Evolutionary conservation across 306 rosid species (phyloP).

Genomic region (Casuarina cunninghamiana): DNA sequence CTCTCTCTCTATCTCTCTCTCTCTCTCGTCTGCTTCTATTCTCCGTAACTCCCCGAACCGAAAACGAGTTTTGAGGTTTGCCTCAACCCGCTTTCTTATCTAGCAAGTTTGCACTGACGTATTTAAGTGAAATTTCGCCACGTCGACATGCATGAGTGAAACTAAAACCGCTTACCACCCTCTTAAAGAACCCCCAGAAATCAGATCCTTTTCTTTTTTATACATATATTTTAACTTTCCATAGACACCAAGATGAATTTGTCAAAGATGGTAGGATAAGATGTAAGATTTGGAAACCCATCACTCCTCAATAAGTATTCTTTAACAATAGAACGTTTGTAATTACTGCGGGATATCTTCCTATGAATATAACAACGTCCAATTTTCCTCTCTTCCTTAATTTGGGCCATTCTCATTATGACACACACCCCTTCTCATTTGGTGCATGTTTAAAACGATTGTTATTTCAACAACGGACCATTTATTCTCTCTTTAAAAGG

Average conservation of each 20-base stretch:
- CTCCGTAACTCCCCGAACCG: conserved; percentile 26
- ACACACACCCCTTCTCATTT: too few relatives aligned
- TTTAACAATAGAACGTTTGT: background rate
- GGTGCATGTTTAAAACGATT: too few relatives aligned
- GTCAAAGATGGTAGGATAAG: background rate
- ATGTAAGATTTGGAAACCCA: background rate
- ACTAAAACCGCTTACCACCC: background rate
- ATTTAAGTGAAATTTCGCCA: background rate
- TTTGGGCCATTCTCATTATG: too few relatives aligned
- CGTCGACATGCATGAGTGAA: background rate
- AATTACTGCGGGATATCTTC: background rate
- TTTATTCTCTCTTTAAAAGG: background rate
- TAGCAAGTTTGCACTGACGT: conserved; percentile 14
- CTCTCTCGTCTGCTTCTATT: background rate
- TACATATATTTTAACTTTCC: background rate
- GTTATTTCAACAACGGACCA: too few relatives aligned
- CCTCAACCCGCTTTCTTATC: conserved; percentile 9
- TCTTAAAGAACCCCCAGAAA: background rate
- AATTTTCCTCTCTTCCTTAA: too few relatives aligned
- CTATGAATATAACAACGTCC: background rate
- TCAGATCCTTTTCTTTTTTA: background rate
- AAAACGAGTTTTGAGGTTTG: conserved; percentile 14
- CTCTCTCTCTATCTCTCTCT: background rate
- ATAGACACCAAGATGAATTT: background rate
- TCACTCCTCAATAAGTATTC: background rate